Base-by-base conservation (phyloP, 106 monocot species). In the Alisma plantagoaquatica region DNA sequence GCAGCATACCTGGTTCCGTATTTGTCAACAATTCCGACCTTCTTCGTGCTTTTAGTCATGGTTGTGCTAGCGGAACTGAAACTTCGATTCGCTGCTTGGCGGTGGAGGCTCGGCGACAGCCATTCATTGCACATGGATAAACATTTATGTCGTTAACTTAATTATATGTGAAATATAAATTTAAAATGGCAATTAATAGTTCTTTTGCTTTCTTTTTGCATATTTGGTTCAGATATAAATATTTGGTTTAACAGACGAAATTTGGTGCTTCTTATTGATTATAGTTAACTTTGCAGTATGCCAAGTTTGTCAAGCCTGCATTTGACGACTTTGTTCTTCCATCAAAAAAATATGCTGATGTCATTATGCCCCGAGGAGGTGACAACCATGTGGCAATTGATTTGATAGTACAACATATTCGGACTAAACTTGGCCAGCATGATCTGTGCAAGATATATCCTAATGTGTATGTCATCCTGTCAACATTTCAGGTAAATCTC, bases 281-380 rank as follows among this genome's bases (percentile, higher is more conserved):
- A n/a, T n/a, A n/a, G n/a, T n/a, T n/a, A n/a, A n/a, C n/a, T 32
- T 50, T 69, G 54, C 71, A 87, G 87, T 88, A 88, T 63, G 75
- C 78, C 27, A 78, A 75, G 43, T 88, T 88, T 75, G 87, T 88
- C 46, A 88, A 88, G 70, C 87, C 87, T 56, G 82, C 87, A 47
- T 88, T 88, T 70, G 87, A 88, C 57, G 83, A 79, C 63, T 90
- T 83, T 77, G 79, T 90, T 28, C 76, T 90, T 14, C 89, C 89
- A 42, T 74, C 89, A 60, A 90, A 90, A 60, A 90, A 90, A 64
- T 90, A 83, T 69, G 89, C 89, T 64, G 89, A 90, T 74, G 89
- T 90, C 10, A 83, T 90, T 49, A 82, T 88, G 54, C 87, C 87
- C 38, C 63, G 82, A 12, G 87, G 87, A 49, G 87, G 87, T 61